Evolutionary conservation across 495 filamentous ascomycete species (phyloP).

Genomic region (Articulospora tetracladia): DNA sequence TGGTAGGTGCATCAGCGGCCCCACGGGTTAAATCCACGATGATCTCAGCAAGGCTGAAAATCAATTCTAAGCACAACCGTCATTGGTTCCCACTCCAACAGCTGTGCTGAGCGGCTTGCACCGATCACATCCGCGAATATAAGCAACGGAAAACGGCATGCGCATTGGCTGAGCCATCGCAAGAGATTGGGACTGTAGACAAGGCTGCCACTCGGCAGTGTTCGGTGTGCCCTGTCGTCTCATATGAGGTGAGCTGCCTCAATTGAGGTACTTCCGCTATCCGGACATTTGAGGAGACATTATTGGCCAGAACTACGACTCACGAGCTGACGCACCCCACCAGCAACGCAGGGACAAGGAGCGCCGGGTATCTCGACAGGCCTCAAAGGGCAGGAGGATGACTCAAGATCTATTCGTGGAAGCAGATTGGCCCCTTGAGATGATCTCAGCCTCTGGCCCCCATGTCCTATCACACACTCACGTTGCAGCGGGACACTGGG

Average conservation of each 20-base stretch:
- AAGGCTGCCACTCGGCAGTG: not conserved
- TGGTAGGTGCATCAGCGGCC: not conserved
- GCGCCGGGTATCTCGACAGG: too few relatives aligned
- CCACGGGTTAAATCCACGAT: not conserved
- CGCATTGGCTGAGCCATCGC: not conserved
- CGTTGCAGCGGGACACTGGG: not conserved
- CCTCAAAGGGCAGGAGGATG: not conserved
- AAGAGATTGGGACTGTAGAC: not conserved
- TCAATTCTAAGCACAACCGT: not conserved
- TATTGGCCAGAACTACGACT: not conserved
- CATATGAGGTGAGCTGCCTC: not conserved
- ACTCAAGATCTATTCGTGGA: not conserved
- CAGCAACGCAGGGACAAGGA: not conserved
- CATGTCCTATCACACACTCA: not conserved
- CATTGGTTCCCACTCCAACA: not conserved
- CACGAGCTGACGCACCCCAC: not conserved
- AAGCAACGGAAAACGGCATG: not conserved
- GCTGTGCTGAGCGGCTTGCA: not conserved
- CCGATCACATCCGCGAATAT: not conserved
- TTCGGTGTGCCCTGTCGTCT: too few relatives aligned
- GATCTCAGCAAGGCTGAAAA: not conserved
- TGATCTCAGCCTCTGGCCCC: not conserved
- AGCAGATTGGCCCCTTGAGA: not conserved
- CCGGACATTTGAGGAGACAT: not conserved
- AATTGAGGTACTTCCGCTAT: not conserved